phyloP scores from a whole-genome alignment of 768 basidiomycete genomes.

The Fistulinella prunicolor region DNA sequence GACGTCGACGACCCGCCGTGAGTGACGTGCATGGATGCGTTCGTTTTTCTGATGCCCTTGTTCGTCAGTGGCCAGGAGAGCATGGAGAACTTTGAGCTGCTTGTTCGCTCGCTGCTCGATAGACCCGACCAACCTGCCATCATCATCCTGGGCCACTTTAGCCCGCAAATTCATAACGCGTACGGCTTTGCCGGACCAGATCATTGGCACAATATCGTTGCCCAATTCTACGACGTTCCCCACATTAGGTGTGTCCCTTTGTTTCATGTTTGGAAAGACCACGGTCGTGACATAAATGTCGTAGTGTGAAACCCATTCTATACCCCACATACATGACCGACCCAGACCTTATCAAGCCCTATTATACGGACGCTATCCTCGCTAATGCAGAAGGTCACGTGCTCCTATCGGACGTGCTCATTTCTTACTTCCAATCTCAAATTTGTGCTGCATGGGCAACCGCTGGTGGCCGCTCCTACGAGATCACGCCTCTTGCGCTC shows the following conservation, averaged over 20 bases:
- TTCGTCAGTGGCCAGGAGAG: constrained; percentile 57
- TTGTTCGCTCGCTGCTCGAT: constrained; percentile 87
- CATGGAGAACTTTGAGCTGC: constrained; percentile 86
- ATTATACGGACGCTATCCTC: constrained; percentile 81
- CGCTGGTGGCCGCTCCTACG: constrained; percentile 62
- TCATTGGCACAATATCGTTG: constrained; percentile 83
- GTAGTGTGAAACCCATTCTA: constrained; percentile 73
- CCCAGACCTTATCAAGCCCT: constrained; percentile 61
- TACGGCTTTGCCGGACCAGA: constrained; percentile 90
- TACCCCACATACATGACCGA: constrained; percentile 80
- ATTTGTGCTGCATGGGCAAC: constrained; percentile 84
- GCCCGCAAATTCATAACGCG: constrained; percentile 73
- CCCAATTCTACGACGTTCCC: constrained; percentile 97
- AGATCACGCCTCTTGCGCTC: constrained; percentile 47
- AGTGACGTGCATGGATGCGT: constrained; percentile 30
- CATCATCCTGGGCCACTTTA: constrained; percentile 93
- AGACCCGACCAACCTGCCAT: constrained; percentile 91
- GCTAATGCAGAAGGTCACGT: constrained; percentile 80
- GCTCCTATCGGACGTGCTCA: constrained; percentile 85
- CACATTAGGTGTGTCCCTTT: constrained; percentile 60
- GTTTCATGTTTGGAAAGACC: background rate
- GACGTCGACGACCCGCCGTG: constrained; percentile 88
- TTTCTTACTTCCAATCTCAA: constrained; percentile 87
- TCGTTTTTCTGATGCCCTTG: background rate
- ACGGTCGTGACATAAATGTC: background rate